These are phyloP conservation scores for Aphanomyces astaci DNA, from an alignment of 352 stramenopile species.

Conservation along the genomic window DNA sequence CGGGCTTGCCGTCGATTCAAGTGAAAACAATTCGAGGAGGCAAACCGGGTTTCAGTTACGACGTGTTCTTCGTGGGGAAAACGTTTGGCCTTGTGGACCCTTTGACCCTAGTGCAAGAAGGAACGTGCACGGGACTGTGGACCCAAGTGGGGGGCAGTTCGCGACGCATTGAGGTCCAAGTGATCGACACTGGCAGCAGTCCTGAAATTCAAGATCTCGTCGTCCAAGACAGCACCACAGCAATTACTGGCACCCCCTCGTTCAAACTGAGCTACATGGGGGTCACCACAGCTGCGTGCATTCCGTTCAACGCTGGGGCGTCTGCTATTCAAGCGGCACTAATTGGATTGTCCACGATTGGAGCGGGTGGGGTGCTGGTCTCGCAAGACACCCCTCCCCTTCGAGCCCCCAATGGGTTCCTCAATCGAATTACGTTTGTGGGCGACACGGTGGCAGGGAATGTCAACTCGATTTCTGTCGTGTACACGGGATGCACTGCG, in stretches of 20 bases:
- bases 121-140: slow-evolving; percentile 28
- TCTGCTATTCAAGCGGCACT: slow-evolving; percentile 30
- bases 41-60: slow-evolving; percentile 50
- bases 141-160: slow-evolving; percentile 33
- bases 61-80: slow-evolving; percentile 67
- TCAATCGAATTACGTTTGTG: slow-evolving; percentile 65
- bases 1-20: slow-evolving; percentile 46
- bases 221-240: slow-evolving; percentile 28
- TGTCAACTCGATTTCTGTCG: slow-evolving; percentile 30
- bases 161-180: slow-evolving; percentile 37
- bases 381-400: slow-evolving; percentile 37
- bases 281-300: slow-evolving; percentile 28
- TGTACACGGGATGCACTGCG: slow-evolving; percentile 26
- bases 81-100: slow-evolving; percentile 28
- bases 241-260: slow-evolving; percentile 23
- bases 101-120: slow-evolving; percentile 35
- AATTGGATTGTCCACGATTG: slow-evolving; percentile 31
- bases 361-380: slow-evolving; percentile 37
- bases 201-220: slow-evolving; percentile 49
- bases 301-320: slow-evolving; percentile 31
- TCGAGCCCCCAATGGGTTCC: slow-evolving; percentile 38
- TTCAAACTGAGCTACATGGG: slow-evolving; percentile 55
- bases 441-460: slow-evolving; percentile 48
- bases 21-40: slow-evolving; percentile 63
- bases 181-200: slow-evolving; percentile 48